Conservation (phyloP, 805 yeast genomes). For the Saccharomycopsis olivae region DNA sequence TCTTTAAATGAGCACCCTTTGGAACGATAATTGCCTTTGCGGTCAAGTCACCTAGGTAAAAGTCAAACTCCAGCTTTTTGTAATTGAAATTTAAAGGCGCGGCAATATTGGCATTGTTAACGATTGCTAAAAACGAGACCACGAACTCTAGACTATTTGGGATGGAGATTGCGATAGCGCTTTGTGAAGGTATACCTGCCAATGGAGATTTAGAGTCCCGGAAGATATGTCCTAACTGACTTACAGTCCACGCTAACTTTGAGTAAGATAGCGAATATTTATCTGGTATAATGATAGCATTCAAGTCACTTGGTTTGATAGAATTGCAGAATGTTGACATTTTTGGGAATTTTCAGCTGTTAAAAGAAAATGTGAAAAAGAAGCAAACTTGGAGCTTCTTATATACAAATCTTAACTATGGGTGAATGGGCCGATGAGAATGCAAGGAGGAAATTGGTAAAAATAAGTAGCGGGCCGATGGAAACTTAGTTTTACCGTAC, state of each 20-base stretch:
- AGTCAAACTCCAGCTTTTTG: slow-evolving; percentile 50
- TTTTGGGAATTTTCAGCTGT: too few relatives aligned
- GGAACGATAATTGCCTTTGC: slow-evolving; percentile 51
- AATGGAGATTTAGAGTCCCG: slow-evolving; percentile 32
- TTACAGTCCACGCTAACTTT: slow-evolving; percentile 33
- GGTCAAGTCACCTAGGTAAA: slow-evolving; percentile 50
- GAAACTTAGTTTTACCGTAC: too few relatives aligned
- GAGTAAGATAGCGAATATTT: slow-evolving; percentile 36
- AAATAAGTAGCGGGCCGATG: too few relatives aligned
- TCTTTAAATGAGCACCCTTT: slow-evolving; percentile 29
- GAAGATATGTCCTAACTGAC: slow-evolving; percentile 40
- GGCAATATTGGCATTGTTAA: slow-evolving; percentile 47
- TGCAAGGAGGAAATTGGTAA: too few relatives aligned
- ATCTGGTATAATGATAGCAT: slow-evolving; percentile 38
- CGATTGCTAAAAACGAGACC: slow-evolving; percentile 43
- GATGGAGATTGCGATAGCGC: slow-evolving; percentile 46
- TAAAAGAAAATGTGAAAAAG: too few relatives aligned
- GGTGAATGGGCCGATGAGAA: too few relatives aligned
- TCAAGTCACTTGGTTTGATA: slow-evolving; percentile 27
- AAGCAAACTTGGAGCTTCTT: too few relatives aligned
- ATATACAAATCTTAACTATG: too few relatives aligned
- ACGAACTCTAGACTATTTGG: slow-evolving; percentile 53
- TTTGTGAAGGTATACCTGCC: slow-evolving; percentile 25
- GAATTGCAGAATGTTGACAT: slow-evolving; percentile 31
- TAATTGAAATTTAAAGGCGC: slow-evolving; percentile 63